Evolutionary conservation across 1,284 basidiomycete species (phyloP).

Genomic region (Gymnopus androsaceus): DNA sequence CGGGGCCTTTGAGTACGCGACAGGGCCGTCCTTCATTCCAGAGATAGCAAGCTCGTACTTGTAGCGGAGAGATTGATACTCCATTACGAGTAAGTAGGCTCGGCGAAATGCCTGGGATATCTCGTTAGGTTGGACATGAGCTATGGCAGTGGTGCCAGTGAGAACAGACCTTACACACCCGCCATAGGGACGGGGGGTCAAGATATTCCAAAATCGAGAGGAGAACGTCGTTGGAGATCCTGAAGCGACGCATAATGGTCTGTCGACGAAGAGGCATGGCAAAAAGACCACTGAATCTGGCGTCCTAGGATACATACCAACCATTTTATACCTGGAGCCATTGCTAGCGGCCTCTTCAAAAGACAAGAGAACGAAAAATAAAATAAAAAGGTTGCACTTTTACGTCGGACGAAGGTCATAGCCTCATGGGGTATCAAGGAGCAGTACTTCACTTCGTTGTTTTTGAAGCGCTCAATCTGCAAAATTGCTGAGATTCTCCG

Average conservation of each 20-base stretch:
- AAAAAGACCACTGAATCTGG: conserved; percentile 5
- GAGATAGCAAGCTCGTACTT: conserved; percentile 53
- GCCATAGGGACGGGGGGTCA: conserved; percentile 52
- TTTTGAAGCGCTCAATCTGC: conserved; percentile 23
- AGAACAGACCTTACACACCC: conserved; percentile 45
- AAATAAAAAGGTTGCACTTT: conserved; percentile 41
- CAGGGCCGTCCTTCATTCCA: conserved; percentile 56
- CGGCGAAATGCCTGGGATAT: conserved; percentile 45
- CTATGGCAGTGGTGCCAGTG: too few relatives aligned
- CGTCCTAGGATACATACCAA: background rate
- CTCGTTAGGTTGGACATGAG: background rate
- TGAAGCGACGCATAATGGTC: conserved; percentile 44
- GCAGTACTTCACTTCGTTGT: conserved; percentile 37
- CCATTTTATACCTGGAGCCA: conserved; percentile 46
- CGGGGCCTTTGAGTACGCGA: conserved; percentile 37
- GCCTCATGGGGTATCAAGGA: conserved; percentile 36
- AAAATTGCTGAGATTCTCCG: conserved; percentile 18
- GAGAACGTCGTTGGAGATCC: conserved; percentile 54
- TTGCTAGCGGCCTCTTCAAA: conserved; percentile 18
- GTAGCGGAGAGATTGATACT: conserved; percentile 52
- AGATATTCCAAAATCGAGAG: conserved; percentile 53
- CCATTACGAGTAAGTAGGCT: conserved; percentile 44
- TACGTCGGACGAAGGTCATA: conserved; percentile 37
- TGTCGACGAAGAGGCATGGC: conserved; percentile 39
- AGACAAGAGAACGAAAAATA: conserved; percentile 42